Conservation (phyloP, 2,329 filamentous ascomycete genomes). For the Hypocrella siamensis region DNA sequence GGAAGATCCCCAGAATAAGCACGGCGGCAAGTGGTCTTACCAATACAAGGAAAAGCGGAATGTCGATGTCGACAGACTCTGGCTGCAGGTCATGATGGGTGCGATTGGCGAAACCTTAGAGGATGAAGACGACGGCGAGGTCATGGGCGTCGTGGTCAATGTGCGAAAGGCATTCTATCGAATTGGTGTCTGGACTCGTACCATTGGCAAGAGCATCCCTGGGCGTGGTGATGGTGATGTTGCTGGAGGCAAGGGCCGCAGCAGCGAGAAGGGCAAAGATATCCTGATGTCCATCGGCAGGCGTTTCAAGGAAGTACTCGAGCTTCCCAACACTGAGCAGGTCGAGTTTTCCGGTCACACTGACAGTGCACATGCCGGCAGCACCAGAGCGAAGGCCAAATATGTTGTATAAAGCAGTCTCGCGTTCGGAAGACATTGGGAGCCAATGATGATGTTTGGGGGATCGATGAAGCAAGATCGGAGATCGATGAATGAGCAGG, state of each 20-base stretch:
- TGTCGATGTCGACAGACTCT: constrained; percentile 85
- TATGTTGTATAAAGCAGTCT: constrained; percentile 50
- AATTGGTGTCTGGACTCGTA: constrained; percentile 93
- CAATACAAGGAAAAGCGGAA: constrained; percentile 91
- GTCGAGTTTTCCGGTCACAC: constrained; percentile 97
- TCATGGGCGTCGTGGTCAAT: constrained; percentile 99
- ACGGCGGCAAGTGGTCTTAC: constrained; percentile 98
- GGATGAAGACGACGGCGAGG: constrained; percentile 83
- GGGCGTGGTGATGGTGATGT: constrained; percentile 59
- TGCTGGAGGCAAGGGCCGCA: constrained; percentile 63
- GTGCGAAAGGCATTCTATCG: constrained; percentile 97
- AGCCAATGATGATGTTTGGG: not conserved
- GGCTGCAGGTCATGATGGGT: constrained; percentile 92
- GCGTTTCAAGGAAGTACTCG: constrained; percentile 84
- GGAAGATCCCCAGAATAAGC: constrained; percentile 98
- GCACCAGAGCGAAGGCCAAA: constrained; percentile 92
- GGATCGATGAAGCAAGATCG: too few species aligned
- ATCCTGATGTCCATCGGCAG: constrained; percentile 71
- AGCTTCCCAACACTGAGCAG: constrained; percentile 57
- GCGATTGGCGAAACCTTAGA: constrained; percentile 97
- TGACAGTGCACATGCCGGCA: constrained; percentile 82
- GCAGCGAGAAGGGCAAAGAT: constrained; percentile 68
- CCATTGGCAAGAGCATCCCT: constrained; percentile 71
- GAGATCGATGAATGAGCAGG: too few species aligned
- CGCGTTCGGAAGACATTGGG: not conserved